Conservation (phyloP, 768 basidiomycete species). For the Strobilomyces echinocephalus region DNA sequence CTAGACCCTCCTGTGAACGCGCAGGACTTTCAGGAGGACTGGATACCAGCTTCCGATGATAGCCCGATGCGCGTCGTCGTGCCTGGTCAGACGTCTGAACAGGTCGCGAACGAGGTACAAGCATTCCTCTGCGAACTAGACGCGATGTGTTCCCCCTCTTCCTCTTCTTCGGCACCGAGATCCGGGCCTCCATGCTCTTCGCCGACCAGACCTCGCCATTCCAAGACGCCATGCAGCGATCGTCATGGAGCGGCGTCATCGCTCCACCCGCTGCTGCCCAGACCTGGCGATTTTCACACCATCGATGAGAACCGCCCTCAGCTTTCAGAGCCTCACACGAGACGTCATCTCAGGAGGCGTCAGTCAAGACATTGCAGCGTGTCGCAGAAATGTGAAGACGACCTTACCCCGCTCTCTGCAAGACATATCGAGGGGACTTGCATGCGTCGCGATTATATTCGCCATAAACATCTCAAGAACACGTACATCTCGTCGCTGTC, state of each 20-base stretch:
- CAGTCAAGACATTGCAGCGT: slow-evolving; percentile 3
- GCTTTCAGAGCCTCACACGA: background rate
- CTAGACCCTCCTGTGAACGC: slow-evolving; percentile 30
- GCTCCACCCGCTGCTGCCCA: background rate
- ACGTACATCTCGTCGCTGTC: slow-evolving; percentile 24
- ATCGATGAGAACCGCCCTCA: slow-evolving; percentile 11
- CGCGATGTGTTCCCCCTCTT: slow-evolving; percentile 7
- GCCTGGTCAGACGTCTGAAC: slow-evolving; percentile 31
- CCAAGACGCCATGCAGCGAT: background rate
- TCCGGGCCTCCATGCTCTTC: background rate
- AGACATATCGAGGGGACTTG: slow-evolving; percentile 23
- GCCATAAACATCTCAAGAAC: slow-evolving; percentile 28
- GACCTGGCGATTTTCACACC: background rate
- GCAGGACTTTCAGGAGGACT: slow-evolving; percentile 32
- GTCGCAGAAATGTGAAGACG: slow-evolving; percentile 19
- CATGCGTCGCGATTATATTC: slow-evolving; percentile 26
- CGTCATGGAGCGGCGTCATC: background rate
- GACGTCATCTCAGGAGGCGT: slow-evolving; percentile 10
- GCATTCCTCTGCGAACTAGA: slow-evolving; percentile 18
- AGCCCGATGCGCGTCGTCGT: slow-evolving; percentile 34
- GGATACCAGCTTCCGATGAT: slow-evolving; percentile 34
- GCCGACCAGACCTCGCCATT: background rate
- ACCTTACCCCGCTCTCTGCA: slow-evolving; percentile 13
- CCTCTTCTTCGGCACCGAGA: background rate
- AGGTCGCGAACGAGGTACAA: slow-evolving; percentile 21